phyloP scores from a whole-genome alignment of 2,329 filamentous ascomycete species.

The Fusarium keratoplasticum region DNA sequence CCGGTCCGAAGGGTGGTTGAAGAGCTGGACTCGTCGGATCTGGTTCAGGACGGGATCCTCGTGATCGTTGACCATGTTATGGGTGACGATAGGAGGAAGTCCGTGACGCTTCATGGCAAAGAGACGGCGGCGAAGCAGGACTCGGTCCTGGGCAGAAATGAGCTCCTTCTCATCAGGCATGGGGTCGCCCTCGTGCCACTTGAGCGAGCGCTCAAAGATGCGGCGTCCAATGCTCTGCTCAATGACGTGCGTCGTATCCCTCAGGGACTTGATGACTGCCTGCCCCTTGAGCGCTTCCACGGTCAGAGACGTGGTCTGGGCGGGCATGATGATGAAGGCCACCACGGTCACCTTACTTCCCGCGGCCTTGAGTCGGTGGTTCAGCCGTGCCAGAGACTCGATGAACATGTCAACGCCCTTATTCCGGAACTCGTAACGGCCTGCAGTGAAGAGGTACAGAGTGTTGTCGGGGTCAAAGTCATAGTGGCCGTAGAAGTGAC shows the following conservation, averaged over 20 bases:
- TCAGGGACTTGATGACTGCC: slow-evolving; percentile 94
- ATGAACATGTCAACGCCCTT: slow-evolving; percentile 99
- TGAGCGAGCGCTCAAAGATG: slow-evolving; percentile 92
- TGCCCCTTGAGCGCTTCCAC: slow-evolving; percentile 97
- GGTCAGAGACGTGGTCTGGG: slow-evolving; percentile 92
- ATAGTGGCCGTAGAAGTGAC: slow-evolving; percentile 98
- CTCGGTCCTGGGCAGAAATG: slow-evolving; percentile 90
- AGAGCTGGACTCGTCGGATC: slow-evolving; percentile 93
- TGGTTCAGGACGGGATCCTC: slow-evolving; percentile 97
- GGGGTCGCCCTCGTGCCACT: slow-evolving; percentile 94
- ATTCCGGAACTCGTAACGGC: slow-evolving; percentile 97
- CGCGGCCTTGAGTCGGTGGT: slow-evolving; percentile 87
- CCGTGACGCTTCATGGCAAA: slow-evolving; percentile 96
- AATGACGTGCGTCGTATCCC: slow-evolving; percentile 93
- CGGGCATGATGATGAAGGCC: slow-evolving; percentile 98
- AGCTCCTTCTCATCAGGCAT: slow-evolving; percentile 97
- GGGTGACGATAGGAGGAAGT: slow-evolving; percentile 94
- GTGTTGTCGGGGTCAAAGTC: slow-evolving; percentile 98
- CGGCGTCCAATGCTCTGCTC: slow-evolving; percentile 92
- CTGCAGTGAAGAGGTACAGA: slow-evolving; percentile 96
- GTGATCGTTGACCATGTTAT: slow-evolving; percentile 96
- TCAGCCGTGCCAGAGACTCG: slow-evolving; percentile 92
- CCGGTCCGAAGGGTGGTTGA: slow-evolving; percentile 94
- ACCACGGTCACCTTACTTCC: slow-evolving; percentile 95
- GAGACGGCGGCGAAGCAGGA: slow-evolving; percentile 88